phyloP scores from a whole-genome alignment of 2,329 filamentous ascomycete species.

The Hypoxylon sp. region DNA sequence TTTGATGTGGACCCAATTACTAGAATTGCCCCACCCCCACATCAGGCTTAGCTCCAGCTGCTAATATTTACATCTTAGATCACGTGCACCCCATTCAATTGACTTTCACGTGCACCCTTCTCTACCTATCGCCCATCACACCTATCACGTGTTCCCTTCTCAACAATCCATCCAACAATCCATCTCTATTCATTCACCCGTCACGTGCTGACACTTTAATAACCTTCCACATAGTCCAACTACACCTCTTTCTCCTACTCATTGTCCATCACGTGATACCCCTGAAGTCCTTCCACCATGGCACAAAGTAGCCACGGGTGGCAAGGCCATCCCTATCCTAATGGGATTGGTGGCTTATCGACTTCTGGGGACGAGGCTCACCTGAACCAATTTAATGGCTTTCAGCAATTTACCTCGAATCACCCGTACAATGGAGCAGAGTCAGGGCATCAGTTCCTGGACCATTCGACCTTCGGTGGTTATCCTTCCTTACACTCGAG shows the following conservation, averaged over 20 bases:
- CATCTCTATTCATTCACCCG: background rate
- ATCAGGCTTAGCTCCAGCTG: conserved; percentile 1
- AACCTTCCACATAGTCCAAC: too few relatives aligned
- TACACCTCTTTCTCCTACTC: background rate
- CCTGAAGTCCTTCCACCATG: conserved; percentile 14
- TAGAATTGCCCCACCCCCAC: conserved; percentile 13
- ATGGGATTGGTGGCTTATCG: conserved; percentile 15
- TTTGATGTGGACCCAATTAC: background rate
- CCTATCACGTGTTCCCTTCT: background rate
- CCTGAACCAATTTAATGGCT: conserved; percentile 17
- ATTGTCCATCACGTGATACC: conserved; percentile 24
- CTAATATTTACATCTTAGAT: conserved; percentile 6
- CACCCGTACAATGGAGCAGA: conserved; percentile 10
- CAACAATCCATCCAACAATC: background rate
- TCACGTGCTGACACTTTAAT: background rate
- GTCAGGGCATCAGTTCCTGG: conserved; percentile 9
- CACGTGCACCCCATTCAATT: conserved; percentile 15
- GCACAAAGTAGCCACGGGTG: conserved; percentile 30
- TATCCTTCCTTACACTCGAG: conserved; percentile 15
- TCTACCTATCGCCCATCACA: background rate
- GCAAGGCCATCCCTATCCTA: conserved; percentile 19
- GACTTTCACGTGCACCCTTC: conserved; percentile 10
- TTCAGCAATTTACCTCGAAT: conserved; percentile 8
- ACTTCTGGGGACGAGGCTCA: background rate
- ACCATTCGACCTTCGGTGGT: background rate